A percentile compares a stretch with the other conserved stretches of the same genome.
These are phyloP conservation scores for Niebla homalea DNA, from an alignment of 495 filamentous ascomycete genomes.

Conservation along the genomic window DNA sequence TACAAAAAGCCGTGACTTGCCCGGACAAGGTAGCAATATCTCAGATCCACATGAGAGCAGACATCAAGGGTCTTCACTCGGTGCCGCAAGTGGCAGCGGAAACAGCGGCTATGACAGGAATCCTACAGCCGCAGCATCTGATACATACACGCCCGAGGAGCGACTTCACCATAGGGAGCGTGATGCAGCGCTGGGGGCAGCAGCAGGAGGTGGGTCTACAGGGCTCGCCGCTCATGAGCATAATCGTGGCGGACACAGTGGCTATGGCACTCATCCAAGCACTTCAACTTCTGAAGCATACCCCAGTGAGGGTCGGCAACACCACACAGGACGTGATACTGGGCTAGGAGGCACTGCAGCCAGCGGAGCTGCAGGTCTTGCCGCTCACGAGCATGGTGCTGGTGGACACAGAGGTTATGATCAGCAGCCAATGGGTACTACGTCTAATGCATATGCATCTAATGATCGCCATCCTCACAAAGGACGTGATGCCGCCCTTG, in stretches of 20 bases:
- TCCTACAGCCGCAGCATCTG: neutral
- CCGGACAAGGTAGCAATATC: too few relatives aligned
- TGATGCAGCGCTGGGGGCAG: conserved; percentile 10
- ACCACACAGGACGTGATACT: conserved; percentile 3
- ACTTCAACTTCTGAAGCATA: neutral
- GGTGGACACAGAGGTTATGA: neutral
- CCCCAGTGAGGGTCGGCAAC: neutral
- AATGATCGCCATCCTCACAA: conserved; percentile 3
- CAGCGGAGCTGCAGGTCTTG: neutral
- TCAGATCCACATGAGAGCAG: too few relatives aligned
- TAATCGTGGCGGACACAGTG: neutral
- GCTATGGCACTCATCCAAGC: neutral
- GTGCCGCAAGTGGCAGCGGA: too few relatives aligned
- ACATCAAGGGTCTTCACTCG: too few relatives aligned
- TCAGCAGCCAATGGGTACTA: neutral
- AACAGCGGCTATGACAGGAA: too few relatives aligned
- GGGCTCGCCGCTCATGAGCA: conserved; percentile 3
- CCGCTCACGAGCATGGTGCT: neutral
- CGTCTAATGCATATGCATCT: neutral
- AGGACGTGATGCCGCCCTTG: conserved; percentile 15
- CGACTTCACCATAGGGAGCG: conserved; percentile 1
- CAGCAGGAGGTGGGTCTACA: conserved; percentile 7
- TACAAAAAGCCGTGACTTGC: too few relatives aligned
- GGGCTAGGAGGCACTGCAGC: neutral
- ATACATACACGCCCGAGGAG: neutral